A percentile compares a stretch with the other conserved stretches of the same genome.
Evolutionary conservation across 768 basidiomycete genomes (phyloP).

Genomic region (Termitomyces sp.): DNA sequence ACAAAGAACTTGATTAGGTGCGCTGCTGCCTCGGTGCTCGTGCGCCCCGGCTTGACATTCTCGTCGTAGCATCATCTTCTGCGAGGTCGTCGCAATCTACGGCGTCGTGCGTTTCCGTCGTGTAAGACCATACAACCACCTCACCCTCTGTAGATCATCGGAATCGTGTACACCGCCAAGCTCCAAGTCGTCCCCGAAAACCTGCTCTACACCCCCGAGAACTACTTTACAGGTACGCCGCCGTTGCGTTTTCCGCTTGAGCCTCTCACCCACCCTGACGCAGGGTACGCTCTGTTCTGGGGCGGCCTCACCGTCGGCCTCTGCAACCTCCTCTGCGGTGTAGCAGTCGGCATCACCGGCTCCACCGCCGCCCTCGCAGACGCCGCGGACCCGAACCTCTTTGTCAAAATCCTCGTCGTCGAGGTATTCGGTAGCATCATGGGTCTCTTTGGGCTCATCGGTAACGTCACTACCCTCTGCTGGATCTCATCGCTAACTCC

Average conservation of each 20-base stretch:
- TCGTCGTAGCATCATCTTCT: conserved; percentile 84
- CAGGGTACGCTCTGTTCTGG: conserved; percentile 94
- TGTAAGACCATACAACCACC: neutral
- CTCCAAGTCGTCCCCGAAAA: conserved; percentile 54
- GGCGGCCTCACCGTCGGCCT: conserved; percentile 91
- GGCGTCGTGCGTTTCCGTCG: conserved; percentile 62
- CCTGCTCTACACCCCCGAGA: conserved; percentile 75
- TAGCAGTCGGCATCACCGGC: conserved; percentile 92
- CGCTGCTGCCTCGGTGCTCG: conserved; percentile 12
- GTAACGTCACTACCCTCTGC: conserved; percentile 38
- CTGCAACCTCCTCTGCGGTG: conserved; percentile 92
- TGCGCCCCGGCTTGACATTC: neutral
- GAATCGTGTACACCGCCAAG: conserved; percentile 92
- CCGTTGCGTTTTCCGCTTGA: neutral
- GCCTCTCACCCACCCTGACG: neutral
- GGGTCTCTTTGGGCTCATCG: conserved; percentile 90
- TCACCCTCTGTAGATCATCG: conserved; percentile 62
- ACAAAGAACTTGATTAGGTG: conserved; percentile 98
- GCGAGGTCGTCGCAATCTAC: conserved; percentile 99
- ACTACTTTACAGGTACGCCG: conserved; percentile 82
- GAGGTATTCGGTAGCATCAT: conserved; percentile 92
- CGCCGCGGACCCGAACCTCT: conserved; percentile 89
- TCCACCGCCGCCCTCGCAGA: conserved; percentile 94
- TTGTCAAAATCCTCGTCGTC: conserved; percentile 95
- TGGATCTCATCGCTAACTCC: neutral